Conservation (phyloP, 495 filamentous ascomycete genomes). For the Hypoxylon fuscum region DNA sequence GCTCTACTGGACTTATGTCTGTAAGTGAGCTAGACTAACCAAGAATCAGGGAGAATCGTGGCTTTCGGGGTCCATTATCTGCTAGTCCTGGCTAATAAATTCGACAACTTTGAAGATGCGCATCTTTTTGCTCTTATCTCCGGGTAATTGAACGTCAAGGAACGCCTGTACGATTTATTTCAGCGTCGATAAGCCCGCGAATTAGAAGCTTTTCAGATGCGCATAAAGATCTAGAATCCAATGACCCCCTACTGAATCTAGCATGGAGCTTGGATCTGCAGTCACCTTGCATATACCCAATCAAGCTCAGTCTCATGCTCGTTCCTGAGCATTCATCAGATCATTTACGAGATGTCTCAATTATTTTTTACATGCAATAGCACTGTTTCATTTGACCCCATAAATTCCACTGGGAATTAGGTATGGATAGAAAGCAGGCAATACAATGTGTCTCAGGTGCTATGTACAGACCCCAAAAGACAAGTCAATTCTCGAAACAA, state of each 20-base stretch:
- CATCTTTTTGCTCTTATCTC: slow-evolving; percentile 19
- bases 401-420: too few species aligned
- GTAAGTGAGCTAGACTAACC: background rate
- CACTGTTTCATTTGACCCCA: too few species aligned
- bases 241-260: slow-evolving; percentile 17
- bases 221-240: slow-evolving; percentile 23
- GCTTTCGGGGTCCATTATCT: slow-evolving; percentile 14
- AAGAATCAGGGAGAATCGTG: slow-evolving; percentile 8
- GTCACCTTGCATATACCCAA: slow-evolving; percentile 17
- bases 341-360: background rate
- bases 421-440: too few species aligned
- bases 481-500: too few species aligned
- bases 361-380: background rate
- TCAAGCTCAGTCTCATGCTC: background rate
- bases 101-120: background rate
- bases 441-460: too few species aligned
- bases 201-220: slow-evolving; percentile 9
- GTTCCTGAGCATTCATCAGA: slow-evolving; percentile 2
- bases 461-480: too few species aligned
- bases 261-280: slow-evolving; percentile 26
- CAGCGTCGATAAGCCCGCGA: slow-evolving; percentile 30
- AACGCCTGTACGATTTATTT: background rate
- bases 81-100: background rate
- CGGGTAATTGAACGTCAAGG: too few species aligned
- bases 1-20: background rate